Evolutionary conservation across 306 rosid species (phyloP).

Genomic region (Herpetospermum pedunculosum): DNA sequence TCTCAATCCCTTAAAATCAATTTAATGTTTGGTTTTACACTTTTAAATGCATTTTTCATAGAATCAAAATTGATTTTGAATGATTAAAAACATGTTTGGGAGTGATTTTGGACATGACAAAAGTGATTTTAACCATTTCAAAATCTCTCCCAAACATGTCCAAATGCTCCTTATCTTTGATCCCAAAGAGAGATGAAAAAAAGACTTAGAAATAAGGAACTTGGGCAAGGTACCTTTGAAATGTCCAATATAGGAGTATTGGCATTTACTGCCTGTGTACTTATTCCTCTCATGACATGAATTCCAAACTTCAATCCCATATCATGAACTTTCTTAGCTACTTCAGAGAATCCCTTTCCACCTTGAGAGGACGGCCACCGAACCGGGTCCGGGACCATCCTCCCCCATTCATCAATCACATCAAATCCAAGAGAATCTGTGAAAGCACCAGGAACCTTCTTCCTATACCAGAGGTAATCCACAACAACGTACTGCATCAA

Average conservation of each 20-base stretch:
- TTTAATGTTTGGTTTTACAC: too few relatives aligned
- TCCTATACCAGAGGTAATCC: constrained; percentile 97
- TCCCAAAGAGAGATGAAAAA: not conserved
- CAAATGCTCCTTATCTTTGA: not conserved
- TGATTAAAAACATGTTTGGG: too few relatives aligned
- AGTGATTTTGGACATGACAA: too few relatives aligned
- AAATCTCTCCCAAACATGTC: too few relatives aligned
- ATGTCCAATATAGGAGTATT: constrained; percentile 76
- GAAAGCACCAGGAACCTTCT: constrained; percentile 60
- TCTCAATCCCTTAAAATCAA: too few relatives aligned
- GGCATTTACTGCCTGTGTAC: constrained; percentile 94
- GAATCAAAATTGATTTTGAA: too few relatives aligned
- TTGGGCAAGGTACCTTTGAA: constrained; percentile 26
- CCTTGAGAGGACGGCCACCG: constrained; percentile 89
- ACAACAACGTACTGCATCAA: constrained; percentile 75
- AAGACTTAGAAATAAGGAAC: not conserved
- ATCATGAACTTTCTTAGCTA: constrained; percentile 64
- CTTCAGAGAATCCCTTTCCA: constrained; percentile 59
- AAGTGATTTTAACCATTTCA: too few relatives aligned
- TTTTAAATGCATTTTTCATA: too few relatives aligned
- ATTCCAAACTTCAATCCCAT: constrained; percentile 91
- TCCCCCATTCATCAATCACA: constrained; percentile 90
- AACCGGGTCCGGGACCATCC: constrained; percentile 70
- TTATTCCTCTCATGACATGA: constrained; percentile 97
- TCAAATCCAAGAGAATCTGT: constrained; percentile 79